A percentile compares a stretch with the other conserved stretches of the same genome.
phyloP scores from a whole-genome alignment of 1,284 basidiomycete genomes.

The Cutaneotrichosporon arboriforme region DNA sequence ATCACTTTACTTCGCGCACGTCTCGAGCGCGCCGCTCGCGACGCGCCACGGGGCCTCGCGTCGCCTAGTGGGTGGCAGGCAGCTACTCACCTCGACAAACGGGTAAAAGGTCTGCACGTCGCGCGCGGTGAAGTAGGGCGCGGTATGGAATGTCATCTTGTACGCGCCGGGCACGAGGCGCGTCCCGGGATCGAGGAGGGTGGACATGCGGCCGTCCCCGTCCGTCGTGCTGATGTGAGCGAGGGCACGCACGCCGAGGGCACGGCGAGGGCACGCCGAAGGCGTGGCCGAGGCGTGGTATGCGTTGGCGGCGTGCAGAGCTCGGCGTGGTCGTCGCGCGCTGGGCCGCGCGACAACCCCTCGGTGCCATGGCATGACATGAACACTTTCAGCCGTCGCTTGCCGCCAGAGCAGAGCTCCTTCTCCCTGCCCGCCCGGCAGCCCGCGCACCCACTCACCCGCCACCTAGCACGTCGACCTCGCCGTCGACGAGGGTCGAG shows the following conservation, averaged over 20 bases:
- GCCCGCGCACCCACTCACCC: conserved; percentile 59
- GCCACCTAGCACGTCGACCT: conserved; percentile 53
- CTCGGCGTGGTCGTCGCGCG: too few species aligned
- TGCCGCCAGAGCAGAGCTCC: not conserved
- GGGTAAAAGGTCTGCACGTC: conserved; percentile 74
- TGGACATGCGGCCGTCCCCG: conserved; percentile 70
- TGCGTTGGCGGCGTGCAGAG: too few species aligned
- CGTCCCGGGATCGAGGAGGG: conserved; percentile 61
- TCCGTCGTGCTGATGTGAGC: conserved; percentile 62
- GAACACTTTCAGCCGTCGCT: not conserved
- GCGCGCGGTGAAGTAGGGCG: conserved; percentile 67
- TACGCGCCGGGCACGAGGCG: conserved; percentile 59
- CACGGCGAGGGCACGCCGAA: too few species aligned
- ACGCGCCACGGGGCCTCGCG: too few species aligned
- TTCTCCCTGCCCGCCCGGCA: too few species aligned
- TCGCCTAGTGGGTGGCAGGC: not conserved
- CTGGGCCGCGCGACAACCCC: too few species aligned
- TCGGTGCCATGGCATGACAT: too few species aligned
- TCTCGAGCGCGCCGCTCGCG: too few species aligned
- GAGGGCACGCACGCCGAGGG: too few species aligned
- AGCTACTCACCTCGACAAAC: conserved; percentile 47
- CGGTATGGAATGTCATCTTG: conserved; percentile 78
- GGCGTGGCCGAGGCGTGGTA: too few species aligned
- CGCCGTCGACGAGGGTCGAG: conserved; percentile 36
- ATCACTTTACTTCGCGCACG: too few species aligned